Conservation (phyloP, 2,329 filamentous ascomycete species). For the Aspergillus proliferans region DNA sequence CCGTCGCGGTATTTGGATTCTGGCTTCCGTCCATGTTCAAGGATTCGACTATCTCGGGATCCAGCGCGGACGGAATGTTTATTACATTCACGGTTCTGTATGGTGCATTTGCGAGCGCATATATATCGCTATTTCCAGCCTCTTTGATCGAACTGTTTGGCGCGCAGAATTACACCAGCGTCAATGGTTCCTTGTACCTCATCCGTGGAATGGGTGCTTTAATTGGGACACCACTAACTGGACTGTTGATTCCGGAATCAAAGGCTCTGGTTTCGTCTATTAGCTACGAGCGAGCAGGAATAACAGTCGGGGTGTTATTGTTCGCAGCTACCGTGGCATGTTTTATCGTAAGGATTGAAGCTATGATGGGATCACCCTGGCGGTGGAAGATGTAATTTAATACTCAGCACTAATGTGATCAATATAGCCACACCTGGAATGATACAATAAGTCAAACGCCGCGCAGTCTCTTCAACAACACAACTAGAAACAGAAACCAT, state of each 20-base stretch:
- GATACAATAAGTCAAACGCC: neutral
- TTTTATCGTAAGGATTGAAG: conserved; percentile 23
- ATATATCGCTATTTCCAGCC: conserved; percentile 36
- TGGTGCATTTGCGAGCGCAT: conserved; percentile 34
- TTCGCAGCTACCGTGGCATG: conserved; percentile 21
- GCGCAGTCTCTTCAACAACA: neutral
- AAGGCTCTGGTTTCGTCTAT: conserved; percentile 13
- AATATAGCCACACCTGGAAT: neutral
- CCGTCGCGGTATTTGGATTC: conserved; percentile 22
- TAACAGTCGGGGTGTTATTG: conserved; percentile 21
- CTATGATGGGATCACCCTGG: conserved; percentile 13
- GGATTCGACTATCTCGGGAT: conserved; percentile 3
- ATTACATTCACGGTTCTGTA: conserved; percentile 30
- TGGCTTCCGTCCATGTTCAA: conserved; percentile 21
- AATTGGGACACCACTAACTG: conserved; percentile 32
- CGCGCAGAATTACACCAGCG: conserved; percentile 30
- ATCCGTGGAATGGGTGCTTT: conserved; percentile 33
- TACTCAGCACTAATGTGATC: neutral
- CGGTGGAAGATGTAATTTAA: conserved; percentile 17
- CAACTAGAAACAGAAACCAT: conserved; percentile 12
- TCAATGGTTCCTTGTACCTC: conserved; percentile 35
- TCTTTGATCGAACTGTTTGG: conserved; percentile 35
- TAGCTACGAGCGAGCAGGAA: conserved; percentile 19
- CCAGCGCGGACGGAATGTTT: conserved; percentile 21
- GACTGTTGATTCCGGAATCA: conserved; percentile 18